Conservation (phyloP, 495 filamentous ascomycete genomes). For the Lophium mytilinum region DNA sequence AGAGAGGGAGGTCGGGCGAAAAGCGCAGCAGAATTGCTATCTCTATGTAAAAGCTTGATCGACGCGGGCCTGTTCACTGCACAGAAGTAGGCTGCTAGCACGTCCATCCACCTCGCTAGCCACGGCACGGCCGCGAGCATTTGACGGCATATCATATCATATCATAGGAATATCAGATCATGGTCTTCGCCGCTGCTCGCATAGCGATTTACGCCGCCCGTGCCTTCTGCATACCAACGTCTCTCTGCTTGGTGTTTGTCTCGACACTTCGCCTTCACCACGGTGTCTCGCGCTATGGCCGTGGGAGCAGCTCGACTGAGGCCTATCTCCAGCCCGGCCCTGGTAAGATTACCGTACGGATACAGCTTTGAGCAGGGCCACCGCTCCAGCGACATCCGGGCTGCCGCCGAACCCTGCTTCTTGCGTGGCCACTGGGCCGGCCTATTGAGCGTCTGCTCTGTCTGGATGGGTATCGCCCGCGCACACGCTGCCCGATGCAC, state of each 20-base stretch:
- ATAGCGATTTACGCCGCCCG: too few relatives aligned
- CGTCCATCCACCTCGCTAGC: too few relatives aligned
- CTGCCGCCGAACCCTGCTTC: conserved; percentile 1
- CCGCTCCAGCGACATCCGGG: not conserved
- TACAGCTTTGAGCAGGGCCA: not conserved
- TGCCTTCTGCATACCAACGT: too few relatives aligned
- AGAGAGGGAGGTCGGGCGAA: not conserved
- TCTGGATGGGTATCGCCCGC: not conserved
- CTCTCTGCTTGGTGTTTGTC: too few relatives aligned
- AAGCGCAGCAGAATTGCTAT: not conserved
- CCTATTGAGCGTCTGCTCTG: conserved; percentile 7
- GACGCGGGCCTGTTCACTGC: too few relatives aligned
- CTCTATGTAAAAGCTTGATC: not conserved
- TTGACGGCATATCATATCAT: too few relatives aligned
- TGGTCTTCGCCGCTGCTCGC: too few relatives aligned
- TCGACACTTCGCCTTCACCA: too few relatives aligned
- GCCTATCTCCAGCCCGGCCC: not conserved
- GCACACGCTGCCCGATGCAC: too few relatives aligned
- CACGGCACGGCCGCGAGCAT: too few relatives aligned
- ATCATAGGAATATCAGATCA: too few relatives aligned
- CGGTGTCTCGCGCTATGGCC: not conserved
- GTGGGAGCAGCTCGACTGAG: not conserved
- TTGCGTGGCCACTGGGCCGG: conserved; percentile 11
- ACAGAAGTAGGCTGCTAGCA: too few relatives aligned
- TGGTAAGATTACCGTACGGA: not conserved